phyloP scores from a whole-genome alignment of 129 eudicot genomes.

The Tanacetum coccineum region DNA sequence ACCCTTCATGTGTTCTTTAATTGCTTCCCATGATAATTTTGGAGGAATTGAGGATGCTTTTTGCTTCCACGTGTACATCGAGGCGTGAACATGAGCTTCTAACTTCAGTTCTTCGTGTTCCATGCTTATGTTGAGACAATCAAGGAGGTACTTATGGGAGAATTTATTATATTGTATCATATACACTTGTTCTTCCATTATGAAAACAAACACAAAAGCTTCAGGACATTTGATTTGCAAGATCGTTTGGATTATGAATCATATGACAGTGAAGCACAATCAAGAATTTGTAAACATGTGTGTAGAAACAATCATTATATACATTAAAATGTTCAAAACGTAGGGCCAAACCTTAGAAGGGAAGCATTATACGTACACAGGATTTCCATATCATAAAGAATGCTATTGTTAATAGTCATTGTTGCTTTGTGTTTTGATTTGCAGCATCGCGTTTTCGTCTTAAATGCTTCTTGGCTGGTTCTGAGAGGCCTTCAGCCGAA shows the following conservation, averaged over 20 bases:
- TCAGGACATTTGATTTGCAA: neutral
- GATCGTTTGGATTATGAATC: neutral
- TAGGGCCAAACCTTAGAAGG: slow-evolving; percentile 60
- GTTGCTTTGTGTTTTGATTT: slow-evolving; percentile 82
- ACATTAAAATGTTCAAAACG: neutral
- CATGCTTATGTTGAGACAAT: no score
- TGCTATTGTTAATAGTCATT: slow-evolving; percentile 83
- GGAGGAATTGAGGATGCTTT: no score
- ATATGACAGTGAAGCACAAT: slow-evolving; percentile 8
- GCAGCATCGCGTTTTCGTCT: slow-evolving; percentile 58
- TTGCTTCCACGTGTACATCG: no score
- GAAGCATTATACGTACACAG: slow-evolving; percentile 63
- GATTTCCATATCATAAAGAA: slow-evolving; percentile 69
- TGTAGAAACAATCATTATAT: neutral
- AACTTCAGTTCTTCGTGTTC: no score
- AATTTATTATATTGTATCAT: slow-evolving; percentile 76
- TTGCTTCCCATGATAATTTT: no score
- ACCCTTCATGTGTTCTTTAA: no score
- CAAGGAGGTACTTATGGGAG: no score
- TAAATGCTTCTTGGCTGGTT: slow-evolving; percentile 71
- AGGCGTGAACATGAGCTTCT: no score
- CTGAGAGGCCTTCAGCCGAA: slow-evolving; percentile 50
- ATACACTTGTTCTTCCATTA: slow-evolving; percentile 79
- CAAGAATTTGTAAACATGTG: neutral
- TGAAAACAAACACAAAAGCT: slow-evolving; percentile 26